Base-by-base conservation (phyloP, 2,329 filamentous ascomycete species). In the Phaeosphaeriaceae sp. region DNA sequence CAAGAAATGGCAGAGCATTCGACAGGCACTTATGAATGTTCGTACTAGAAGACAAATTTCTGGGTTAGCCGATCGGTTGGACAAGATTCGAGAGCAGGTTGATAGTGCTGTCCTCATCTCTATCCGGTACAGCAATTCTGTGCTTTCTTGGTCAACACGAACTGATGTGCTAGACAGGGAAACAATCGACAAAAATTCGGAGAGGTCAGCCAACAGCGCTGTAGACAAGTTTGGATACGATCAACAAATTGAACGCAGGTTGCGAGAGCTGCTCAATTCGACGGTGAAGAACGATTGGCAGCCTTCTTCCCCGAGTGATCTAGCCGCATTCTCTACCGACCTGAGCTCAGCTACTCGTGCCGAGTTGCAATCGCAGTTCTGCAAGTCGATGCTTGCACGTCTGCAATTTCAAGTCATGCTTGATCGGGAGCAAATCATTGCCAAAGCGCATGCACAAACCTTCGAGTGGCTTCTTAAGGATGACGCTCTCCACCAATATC, bases 391-490 rank as follows among this genome's bases (percentile, higher is more conserved):
- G 11, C 23, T 47, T 23, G 44, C 22, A 15, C 44, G n/a, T 15
- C 26, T 24, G 22, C 17, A 24, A 17, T 47, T 47, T n/a, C 22
- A 23, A 4, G 19, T 24, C 17, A 23, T 47, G 44, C 23, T 11
- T 15, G 28, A 35, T 22, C 28, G 19, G 17, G n/a, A 50, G n/a
- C 57, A 60, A 13, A 44, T 26, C 9, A 65, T 65, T 19, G 9
- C 61, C 1, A n/a, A 21, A 17, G 55, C 61, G 15, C 40, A 65
- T 22, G 2, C 24, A 17, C 30, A 43, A 11, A 65, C 59, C 1
- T 66, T 52, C 32, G n/a, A 56, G 40, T 66, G 59, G 61, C 32
- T 61, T 9, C 60, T 60, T 22, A 6, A 55, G 17, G 40, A 50
- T 40, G 40, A 28, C 11, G 1, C 24, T 21, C 47, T 46, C 1